Percentiles rank a stretch among this genome's conserved stretches.
These are phyloP conservation scores for Alternaria rosae DNA, from an alignment of 2,329 filamentous ascomycete species.

Conservation along the genomic window DNA sequence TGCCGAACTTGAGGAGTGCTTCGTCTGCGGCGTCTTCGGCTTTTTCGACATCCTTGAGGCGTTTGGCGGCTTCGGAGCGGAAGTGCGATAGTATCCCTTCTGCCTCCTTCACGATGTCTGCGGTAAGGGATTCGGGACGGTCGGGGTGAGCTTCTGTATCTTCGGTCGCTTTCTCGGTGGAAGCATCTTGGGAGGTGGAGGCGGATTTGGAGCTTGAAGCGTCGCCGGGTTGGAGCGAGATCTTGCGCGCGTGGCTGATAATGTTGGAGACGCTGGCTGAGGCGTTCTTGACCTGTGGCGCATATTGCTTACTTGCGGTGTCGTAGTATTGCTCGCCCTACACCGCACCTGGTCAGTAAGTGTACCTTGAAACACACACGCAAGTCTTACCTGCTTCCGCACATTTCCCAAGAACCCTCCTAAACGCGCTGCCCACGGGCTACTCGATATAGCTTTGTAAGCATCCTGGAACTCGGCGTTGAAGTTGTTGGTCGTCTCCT, in stretches of 20 bases:
- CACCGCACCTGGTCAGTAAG: constrained; percentile 6
- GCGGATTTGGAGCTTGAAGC: constrained; percentile 27
- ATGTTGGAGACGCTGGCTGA: constrained; percentile 79
- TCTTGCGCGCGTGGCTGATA: constrained; percentile 74
- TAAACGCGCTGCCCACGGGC: constrained; percentile 87
- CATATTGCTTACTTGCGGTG: constrained; percentile 81
- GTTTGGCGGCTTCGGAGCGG: constrained; percentile 77
- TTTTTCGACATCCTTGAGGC: constrained; percentile 85
- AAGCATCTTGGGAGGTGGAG: constrained; percentile 22
- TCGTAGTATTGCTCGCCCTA: constrained; percentile 88
- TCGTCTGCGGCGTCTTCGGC: constrained; percentile 97
- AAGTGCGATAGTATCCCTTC: constrained; percentile 78
- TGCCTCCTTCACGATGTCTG: constrained; percentile 62
- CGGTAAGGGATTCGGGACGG: constrained; percentile 55
- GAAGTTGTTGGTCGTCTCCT: constrained; percentile 61
- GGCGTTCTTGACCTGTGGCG: constrained; percentile 80
- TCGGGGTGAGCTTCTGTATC: constrained; percentile 45
- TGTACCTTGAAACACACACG: not conserved
- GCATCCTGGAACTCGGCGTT: constrained; percentile 93
- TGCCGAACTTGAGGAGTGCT: constrained; percentile 88
- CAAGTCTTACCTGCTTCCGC: constrained; percentile 78
- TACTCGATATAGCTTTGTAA: constrained; percentile 90
- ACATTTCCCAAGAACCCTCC: constrained; percentile 90
- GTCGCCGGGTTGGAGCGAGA: constrained; percentile 63
- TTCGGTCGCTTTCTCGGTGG: constrained; percentile 18